Evolutionary conservation across 805 yeast genomes (phyloP).

Genomic region (Yamadazyma scolyti): DNA sequence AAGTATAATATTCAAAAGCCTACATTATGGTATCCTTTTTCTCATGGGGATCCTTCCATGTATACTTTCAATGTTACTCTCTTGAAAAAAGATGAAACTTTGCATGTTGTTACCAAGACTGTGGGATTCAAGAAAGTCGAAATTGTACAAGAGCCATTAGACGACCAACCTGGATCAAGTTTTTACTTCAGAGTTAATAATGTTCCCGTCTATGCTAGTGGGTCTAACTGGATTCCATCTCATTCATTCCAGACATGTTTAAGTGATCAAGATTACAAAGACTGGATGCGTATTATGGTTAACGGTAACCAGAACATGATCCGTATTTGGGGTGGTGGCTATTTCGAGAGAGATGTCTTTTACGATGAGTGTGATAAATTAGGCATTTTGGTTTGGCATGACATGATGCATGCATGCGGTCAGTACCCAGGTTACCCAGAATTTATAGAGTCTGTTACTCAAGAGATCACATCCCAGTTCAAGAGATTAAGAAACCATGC

Average conservation of each 20-base stretch:
- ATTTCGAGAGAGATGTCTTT: slow-evolving; percentile 37
- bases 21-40: slow-evolving; percentile 37
- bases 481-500: slow-evolving; percentile 37
- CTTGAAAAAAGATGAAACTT: neutral
- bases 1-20: slow-evolving; percentile 19
- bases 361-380: slow-evolving; percentile 40
- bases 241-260: slow-evolving; percentile 34
- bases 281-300: slow-evolving; percentile 30
- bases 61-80: slow-evolving; percentile 20
- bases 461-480: slow-evolving; percentile 38
- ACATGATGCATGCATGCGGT: slow-evolving; percentile 56
- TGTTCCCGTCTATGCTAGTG: slow-evolving; percentile 32
- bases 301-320: slow-evolving; percentile 42
- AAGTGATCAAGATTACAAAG: slow-evolving; percentile 28
- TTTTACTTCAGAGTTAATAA: slow-evolving; percentile 41
- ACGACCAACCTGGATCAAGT: slow-evolving; percentile 28
- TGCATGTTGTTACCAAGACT: slow-evolving; percentile 11
- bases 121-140: slow-evolving; percentile 40
- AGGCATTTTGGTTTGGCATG: slow-evolving; percentile 51
- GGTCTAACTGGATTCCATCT: slow-evolving; percentile 49
- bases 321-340: slow-evolving; percentile 50
- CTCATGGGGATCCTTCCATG: slow-evolving; percentile 31
- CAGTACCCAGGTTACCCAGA: slow-evolving; percentile 42
- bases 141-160: slow-evolving; percentile 29
- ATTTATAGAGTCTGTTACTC: slow-evolving; percentile 29